These are phyloP conservation scores for Fusarium sp. DNA, from an alignment of 2,329 filamentous ascomycete species.

Conservation along the genomic window DNA sequence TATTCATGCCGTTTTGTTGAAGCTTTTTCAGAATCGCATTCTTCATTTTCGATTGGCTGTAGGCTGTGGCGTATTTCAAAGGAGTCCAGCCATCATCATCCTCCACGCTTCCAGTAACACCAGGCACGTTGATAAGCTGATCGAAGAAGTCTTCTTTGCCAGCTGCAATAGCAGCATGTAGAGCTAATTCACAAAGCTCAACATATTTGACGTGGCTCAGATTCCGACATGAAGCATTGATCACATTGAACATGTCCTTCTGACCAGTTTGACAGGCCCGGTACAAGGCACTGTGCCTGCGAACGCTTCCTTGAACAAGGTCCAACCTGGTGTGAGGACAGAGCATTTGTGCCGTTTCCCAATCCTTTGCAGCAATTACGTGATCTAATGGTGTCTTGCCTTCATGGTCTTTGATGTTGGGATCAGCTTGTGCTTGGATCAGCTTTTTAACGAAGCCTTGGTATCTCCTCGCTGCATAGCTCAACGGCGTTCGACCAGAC, in stretches of 20 bases:
- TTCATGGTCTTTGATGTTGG: neutral
- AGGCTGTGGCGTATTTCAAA: neutral
- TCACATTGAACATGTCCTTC: neutral
- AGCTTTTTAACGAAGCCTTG: neutral
- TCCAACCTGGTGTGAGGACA: neutral
- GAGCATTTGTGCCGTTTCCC: neutral
- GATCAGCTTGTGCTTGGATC: neutral
- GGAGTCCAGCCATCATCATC: neutral
- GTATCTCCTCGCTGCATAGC: neutral
- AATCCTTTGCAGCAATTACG: neutral
- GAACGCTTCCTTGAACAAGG: neutral
- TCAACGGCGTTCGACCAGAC: neutral
- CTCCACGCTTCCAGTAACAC: neutral
- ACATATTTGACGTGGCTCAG: fast-evolving
- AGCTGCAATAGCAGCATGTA: neutral
- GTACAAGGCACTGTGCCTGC: neutral
- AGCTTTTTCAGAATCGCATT: neutral
- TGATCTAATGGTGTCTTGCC: neutral
- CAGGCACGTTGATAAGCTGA: neutral
- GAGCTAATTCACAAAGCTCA: neutral
- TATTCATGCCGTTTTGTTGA: neutral
- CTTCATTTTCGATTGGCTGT: fast-evolving
- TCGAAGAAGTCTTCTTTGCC: neutral
- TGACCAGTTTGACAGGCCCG: neutral
- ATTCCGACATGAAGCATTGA: neutral